Base-by-base conservation (phyloP, 2,329 filamentous ascomycete species). In the Diaporthe helianthi region DNA sequence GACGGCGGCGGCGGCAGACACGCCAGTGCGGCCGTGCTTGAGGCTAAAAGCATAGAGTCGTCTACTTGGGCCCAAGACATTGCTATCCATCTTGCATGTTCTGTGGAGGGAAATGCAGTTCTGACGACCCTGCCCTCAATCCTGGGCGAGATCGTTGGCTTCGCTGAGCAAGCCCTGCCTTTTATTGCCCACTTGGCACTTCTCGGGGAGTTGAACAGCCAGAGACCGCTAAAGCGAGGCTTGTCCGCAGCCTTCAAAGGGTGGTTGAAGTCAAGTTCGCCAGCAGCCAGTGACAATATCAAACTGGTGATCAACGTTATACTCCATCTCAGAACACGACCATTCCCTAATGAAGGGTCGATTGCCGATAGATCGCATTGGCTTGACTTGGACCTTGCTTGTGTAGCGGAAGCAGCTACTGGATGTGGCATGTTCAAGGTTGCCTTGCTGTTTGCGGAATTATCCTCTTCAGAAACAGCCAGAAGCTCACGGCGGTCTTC, bases 121-220 rank as follows among this genome's bases (percentile, higher is more conserved):
- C 83, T 98, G 49, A 86, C 86, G 13, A 87, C 91, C 2, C 80
- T 98, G 29, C 83, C 87, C 1, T 87, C 87, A 6, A 85, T 96
- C 47, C 82, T 98, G 5, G 79, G 83, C 15, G 84, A 85, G 15
- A 87, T 95, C 31, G 85, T 87, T 49, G 87, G 87, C 0, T 89
- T 98, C 76, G 91, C 94, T 0, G 86, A 90, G 71, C 86, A 89
- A 51, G 84, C 93, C 0, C 90, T 98, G 61, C 94, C 94, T 0
- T 97, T 93, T 73, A 87, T 98, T 65, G 83, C 97, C 3, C 97
- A 99, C 79, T 83, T 97, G 51, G 89, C 94, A 19, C 84, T 99
- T 0, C 82, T 89, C 1, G 86, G 88, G 49, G 90, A 95, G 74
- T 80, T 86, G n/a, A 85, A 91, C 33, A 84, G 85, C 47, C 85